Base-by-base conservation (phyloP, 2,329 filamentous ascomycete species). In the Rhynchosporium graminicola region DNA sequence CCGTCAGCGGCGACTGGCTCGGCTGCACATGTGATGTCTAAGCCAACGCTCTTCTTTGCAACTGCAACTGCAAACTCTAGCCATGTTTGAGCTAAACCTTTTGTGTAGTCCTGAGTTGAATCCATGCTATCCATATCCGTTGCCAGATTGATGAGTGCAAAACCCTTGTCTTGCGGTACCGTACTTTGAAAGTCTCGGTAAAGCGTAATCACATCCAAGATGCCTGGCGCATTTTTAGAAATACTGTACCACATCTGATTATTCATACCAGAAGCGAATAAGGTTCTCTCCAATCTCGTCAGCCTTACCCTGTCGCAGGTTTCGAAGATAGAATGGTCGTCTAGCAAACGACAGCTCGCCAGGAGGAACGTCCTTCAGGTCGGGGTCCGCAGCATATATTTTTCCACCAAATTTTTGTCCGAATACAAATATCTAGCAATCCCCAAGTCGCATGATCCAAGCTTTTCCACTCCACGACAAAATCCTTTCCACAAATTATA, bases 101-200 rank as follows among this genome's bases (percentile, higher is more conserved):
- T 62, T 10, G 45, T 59, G 20, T 64, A 60, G 42, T 62, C 59
- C 4, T 45, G 51, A 4, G 42, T 52, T 12, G 62, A 64, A 5
- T 57, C 50, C 20, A 61, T 51, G 3, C 46, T 40, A 20, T 64
- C 43, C 1, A 48, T 47, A 47, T 64, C 63, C 10, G 59, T 43
- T 13, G 63, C 63, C 26, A 64, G 9, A 45, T 64, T 62, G 38
- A 45, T 42, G 10, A 64, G 36, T 12, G 63, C 55, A 26, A 64
- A 64, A 13, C 62, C 46, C 15, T 64, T 64, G 38, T 64, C 63
- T 42, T 64, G 51, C 15, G 63, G 50, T 20, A 51, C 54, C 15
- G 63, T 59, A 28, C 59, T 62, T 12, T 62, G 47, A 31, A 64
- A 64, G 20, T 64, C 63, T 42, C 63, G 50, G 8, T 48, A 57